These are phyloP conservation scores for Auricularia sp. DNA, from an alignment of 768 basidiomycete genomes.

Conservation along the genomic window DNA sequence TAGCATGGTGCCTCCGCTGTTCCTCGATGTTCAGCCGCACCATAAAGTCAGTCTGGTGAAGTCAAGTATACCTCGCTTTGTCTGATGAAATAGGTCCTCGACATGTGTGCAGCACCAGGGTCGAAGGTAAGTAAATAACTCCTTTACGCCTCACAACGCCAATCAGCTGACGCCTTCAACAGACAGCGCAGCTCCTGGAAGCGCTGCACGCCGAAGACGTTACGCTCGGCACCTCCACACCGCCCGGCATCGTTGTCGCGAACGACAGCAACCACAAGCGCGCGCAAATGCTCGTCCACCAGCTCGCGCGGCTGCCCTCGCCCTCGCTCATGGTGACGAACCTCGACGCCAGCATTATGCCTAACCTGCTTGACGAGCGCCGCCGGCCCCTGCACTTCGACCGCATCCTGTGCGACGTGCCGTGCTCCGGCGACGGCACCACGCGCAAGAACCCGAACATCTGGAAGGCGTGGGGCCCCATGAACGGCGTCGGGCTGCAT, in stretches of 20 bases:
- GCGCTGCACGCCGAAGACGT: slow-evolving; percentile 78
- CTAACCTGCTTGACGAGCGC: slow-evolving; percentile 42
- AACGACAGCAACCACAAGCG: slow-evolving; percentile 94
- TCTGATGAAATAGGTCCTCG: slow-evolving; percentile 50
- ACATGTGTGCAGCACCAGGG: slow-evolving; percentile 98
- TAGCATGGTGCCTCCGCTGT: slow-evolving; percentile 92
- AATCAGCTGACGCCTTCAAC: slow-evolving; percentile 3
- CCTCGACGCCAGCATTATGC: slow-evolving; percentile 84
- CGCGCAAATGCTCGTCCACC: slow-evolving; percentile 93
- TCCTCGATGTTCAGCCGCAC: slow-evolving; percentile 89
- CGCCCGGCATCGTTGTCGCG: slow-evolving; percentile 81
- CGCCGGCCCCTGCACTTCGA: slow-evolving; percentile 62
- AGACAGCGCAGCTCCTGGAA: slow-evolving; percentile 95
- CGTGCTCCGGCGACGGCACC: slow-evolving; percentile 96
- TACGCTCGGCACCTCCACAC: slow-evolving; percentile 45
- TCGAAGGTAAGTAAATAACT: slow-evolving; percentile 55
- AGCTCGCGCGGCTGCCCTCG: slow-evolving; percentile 86
- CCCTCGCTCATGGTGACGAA: slow-evolving; percentile 93
- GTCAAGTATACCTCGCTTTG: too few species aligned
- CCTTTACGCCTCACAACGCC: not conserved
- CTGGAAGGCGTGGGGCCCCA: slow-evolving; percentile 85
- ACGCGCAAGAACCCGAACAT: slow-evolving; percentile 89
- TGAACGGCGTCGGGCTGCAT: slow-evolving; percentile 88
- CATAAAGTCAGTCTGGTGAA: slow-evolving; percentile 45
- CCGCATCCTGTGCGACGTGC: slow-evolving; percentile 91